A percentile compares a stretch with the other conserved stretches of the same genome.
Conservation (phyloP, 306 rosid species). For the Prunus davidiana region DNA sequence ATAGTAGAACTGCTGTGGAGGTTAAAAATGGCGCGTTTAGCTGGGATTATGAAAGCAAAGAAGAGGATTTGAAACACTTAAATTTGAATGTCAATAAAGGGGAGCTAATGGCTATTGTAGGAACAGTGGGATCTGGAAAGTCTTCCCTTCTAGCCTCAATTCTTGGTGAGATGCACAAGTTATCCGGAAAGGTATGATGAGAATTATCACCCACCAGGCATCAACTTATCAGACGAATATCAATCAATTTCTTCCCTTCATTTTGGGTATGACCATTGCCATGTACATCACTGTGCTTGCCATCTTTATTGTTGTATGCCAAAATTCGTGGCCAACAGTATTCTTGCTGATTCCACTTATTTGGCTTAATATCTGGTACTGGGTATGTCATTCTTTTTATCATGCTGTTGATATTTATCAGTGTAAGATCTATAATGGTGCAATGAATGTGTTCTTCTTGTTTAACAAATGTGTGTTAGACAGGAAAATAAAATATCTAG, state of each 20-base stretch:
- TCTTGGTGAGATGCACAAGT: constrained; percentile 90
- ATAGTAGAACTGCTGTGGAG: constrained; percentile 50
- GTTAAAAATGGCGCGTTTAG: constrained; percentile 64
- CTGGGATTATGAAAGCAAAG: constrained; percentile 79
- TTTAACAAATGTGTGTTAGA: too few relatives aligned
- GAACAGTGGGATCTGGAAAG: constrained; percentile 84
- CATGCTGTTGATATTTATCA: too few relatives aligned
- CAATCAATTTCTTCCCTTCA: constrained; percentile 67
- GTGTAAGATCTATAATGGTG: too few relatives aligned
- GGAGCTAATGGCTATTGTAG: constrained; percentile 58
- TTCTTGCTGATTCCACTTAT: constrained; percentile 80
- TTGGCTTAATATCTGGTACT: constrained; percentile 90
- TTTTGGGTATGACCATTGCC: constrained; percentile 45
- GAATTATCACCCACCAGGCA: constrained; percentile 45
- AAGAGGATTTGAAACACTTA: constrained; percentile 54
- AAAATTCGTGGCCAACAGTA: constrained; percentile 88
- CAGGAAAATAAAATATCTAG: too few relatives aligned
- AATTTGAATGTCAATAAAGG: constrained; percentile 61
- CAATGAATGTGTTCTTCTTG: too few relatives aligned
- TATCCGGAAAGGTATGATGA: constrained; percentile 69
- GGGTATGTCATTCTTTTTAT: constrained; percentile 49
- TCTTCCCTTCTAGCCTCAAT: constrained; percentile 86
- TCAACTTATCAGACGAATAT: constrained; percentile 88
- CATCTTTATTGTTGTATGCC: constrained; percentile 65
- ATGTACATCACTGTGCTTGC: constrained; percentile 74